These are phyloP conservation scores for Elasticomyces elasticus DNA, from an alignment of 495 filamentous ascomycete species.

Conservation along the genomic window DNA sequence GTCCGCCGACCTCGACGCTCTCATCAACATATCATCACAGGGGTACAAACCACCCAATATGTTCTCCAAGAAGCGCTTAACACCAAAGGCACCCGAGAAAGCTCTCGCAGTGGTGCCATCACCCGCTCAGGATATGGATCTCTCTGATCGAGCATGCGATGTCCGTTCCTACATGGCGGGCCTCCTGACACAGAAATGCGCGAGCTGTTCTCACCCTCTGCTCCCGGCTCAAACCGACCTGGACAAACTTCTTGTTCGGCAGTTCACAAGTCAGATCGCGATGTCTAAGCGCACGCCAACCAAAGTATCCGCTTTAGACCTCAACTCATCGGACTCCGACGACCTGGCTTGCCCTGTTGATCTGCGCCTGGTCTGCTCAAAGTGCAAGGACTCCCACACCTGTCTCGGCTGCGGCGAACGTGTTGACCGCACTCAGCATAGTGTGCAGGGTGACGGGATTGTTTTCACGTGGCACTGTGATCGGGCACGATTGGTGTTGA, in stretches of 20 bases:
- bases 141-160: neutral
- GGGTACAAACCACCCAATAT: neutral
- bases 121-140: neutral
- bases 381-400: neutral
- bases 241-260: neutral
- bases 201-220: neutral
- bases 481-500: slow-evolving; percentile 17
- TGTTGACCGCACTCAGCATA: neutral
- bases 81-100: neutral
- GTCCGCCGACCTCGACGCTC: too few species aligned
- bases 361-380: neutral
- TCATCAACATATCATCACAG: neutral
- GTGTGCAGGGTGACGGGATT: neutral
- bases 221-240: neutral
- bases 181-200: neutral
- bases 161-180: neutral
- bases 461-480: slow-evolving; percentile 25
- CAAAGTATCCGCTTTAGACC: neutral
- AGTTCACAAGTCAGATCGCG: neutral
- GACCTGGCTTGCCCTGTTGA: neutral
- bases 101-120: neutral
- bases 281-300: neutral
- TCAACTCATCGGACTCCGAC: neutral
- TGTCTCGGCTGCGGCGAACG: neutral
- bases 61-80: neutral